Evolutionary conservation across 2,329 filamentous ascomycete species (phyloP).

Genomic region (Microcera coccophila): DNA sequence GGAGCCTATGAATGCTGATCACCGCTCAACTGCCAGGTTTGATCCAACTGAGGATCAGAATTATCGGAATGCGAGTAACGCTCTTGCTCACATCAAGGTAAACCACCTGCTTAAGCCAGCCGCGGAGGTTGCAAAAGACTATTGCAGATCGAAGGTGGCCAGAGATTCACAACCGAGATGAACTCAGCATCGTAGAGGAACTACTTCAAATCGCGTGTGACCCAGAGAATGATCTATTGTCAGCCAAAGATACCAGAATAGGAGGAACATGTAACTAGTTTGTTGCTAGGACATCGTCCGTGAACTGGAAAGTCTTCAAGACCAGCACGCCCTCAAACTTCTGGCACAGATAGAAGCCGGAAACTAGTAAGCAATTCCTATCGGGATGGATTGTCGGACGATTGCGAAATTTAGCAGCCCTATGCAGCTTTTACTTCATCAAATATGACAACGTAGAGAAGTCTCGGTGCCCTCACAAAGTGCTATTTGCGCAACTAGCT

Average conservation of each 20-base stretch:
- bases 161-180: neutral
- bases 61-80: conserved; percentile 33
- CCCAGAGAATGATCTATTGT: neutral
- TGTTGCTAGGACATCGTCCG: neutral
- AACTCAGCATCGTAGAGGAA: neutral
- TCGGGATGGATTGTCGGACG: conserved; percentile 30
- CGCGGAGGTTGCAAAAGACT: too few relatives aligned
- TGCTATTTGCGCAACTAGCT: too few relatives aligned
- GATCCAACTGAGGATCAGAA: conserved; percentile 32
- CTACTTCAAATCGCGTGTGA: neutral
- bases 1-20: conserved; percentile 40
- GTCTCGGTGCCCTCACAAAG: too few relatives aligned
- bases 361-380: conserved; percentile 35
- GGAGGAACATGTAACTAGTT: neutral
- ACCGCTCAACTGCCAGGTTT: conserved; percentile 42
- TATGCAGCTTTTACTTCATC: conserved; percentile 26
- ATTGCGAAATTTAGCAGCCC: conserved; percentile 10
- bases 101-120: neutral
- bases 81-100: conserved; percentile 17
- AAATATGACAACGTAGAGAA: conserved; percentile 20
- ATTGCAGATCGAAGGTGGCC: neutral
- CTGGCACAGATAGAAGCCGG: conserved; percentile 32
- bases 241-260: neutral
- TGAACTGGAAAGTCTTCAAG: neutral
- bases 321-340: conserved; percentile 13